A percentile compares a stretch with the other conserved stretches of the same genome.
Conservation (phyloP, 2,329 filamentous ascomycete species). For the Colletotrichum chrysophilum region DNA sequence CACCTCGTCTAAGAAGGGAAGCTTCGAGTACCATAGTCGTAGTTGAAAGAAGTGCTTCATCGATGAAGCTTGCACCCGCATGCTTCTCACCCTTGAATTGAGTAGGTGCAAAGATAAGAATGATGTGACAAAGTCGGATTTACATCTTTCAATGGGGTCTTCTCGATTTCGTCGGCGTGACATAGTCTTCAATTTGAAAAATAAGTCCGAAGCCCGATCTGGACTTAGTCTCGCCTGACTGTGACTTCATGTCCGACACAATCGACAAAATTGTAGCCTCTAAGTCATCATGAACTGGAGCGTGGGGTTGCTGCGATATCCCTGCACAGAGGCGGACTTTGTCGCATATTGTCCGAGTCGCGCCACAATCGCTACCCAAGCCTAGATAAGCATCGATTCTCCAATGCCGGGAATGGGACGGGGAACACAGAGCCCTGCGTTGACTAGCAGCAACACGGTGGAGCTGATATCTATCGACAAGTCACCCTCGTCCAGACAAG, state of each 20-base stretch:
- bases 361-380: not conserved
- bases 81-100: not conserved
- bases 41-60: not conserved
- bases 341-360: not conserved
- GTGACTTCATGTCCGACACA: not conserved
- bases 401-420: not conserved
- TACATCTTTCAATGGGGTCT: not conserved
- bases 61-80: not conserved
- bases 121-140: not conserved
- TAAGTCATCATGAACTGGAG: not conserved
- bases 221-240: not conserved
- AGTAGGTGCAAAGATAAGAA: not conserved
- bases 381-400: not conserved
- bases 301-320: not conserved
- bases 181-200: not conserved
- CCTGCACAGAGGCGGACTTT: not conserved
- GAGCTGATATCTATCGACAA: not conserved
- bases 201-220: not conserved
- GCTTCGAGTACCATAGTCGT: not conserved
- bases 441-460: not conserved
- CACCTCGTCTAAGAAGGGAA: not conserved
- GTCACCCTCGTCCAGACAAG: not conserved
- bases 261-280: not conserved
- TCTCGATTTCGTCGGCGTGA: not conserved
- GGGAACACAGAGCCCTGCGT: not conserved